Percentiles rank a stretch among this genome's conserved stretches.
phyloP scores from a whole-genome alignment of 1,139 yeast genomes.

The Zhuliangozyma blackwelliae region DNA sequence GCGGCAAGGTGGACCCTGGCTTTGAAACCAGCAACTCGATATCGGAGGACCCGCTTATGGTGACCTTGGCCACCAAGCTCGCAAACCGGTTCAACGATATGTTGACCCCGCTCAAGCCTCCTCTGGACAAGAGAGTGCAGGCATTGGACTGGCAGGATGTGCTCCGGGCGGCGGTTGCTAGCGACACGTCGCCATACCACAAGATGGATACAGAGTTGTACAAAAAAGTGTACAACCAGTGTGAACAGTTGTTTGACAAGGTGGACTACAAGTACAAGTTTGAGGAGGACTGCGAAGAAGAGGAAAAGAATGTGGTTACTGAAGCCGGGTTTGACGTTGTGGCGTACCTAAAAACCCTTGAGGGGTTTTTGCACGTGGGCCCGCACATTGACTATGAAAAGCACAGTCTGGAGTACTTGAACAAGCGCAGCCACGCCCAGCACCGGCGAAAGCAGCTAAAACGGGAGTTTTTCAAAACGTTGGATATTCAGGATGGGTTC shows the following conservation, averaged over 20 bases:
- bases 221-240: slow-evolving; percentile 14
- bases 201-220: slow-evolving; percentile 11
- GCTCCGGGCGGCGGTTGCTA: slow-evolving; percentile 18
- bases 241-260: slow-evolving; percentile 21
- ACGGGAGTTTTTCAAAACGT: slow-evolving; percentile 5
- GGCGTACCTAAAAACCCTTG: slow-evolving; percentile 12
- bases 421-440: not conserved
- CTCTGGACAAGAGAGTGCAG: not conserved
- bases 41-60: not conserved
- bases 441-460: slow-evolving; percentile 1
- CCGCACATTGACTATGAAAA: slow-evolving; percentile 4
- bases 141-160: slow-evolving; percentile 26
- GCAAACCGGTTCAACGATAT: slow-evolving; percentile 17
- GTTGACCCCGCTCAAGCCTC: slow-evolving; percentile 1
- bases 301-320: slow-evolving; percentile 3
- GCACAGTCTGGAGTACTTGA: slow-evolving; percentile 2
- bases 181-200: slow-evolving; percentile 13
- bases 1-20: slow-evolving; percentile 2
- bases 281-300: slow-evolving; percentile 12
- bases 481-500: slow-evolving; percentile 6
- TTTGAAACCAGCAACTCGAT: slow-evolving; percentile 6
- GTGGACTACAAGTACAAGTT: slow-evolving; percentile 21
- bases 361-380: not conserved
- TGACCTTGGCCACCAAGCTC: slow-evolving; percentile 17
- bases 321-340: slow-evolving; percentile 15